Percentiles rank a stretch among this genome's conserved stretches.
Evolutionary conservation across 2,329 filamentous ascomycete species (phyloP).

Genomic region (Graphium sp.): DNA sequence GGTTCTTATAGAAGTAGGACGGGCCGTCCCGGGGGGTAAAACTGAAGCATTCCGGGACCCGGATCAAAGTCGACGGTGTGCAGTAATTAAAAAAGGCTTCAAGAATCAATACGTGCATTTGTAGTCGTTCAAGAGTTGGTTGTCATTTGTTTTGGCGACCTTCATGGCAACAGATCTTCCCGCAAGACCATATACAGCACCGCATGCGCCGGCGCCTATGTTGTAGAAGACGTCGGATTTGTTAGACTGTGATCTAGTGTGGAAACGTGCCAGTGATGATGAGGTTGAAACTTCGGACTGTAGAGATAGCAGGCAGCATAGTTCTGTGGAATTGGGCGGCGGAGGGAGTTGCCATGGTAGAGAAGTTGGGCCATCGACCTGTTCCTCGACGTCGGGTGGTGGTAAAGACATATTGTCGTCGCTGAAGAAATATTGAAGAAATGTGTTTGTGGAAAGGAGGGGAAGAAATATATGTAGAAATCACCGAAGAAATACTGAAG

Average conservation of each 20-base stretch:
- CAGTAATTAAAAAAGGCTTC: neutral
- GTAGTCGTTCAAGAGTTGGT: conserved; percentile 1
- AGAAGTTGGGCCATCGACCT: no score
- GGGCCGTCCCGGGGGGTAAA: neutral
- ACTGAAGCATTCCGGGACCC: neutral
- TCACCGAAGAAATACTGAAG: no score
- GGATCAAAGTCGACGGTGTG: neutral
- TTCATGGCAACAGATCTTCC: conserved; percentile 6
- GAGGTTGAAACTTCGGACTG: neutral
- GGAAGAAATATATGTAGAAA: no score
- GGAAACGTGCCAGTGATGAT: neutral
- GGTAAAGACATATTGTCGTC: no score
- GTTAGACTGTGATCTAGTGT: neutral
- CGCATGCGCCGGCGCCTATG: conserved; percentile 10
- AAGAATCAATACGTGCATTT: neutral
- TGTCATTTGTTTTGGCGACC: conserved; percentile 6
- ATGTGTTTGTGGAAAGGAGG: no score
- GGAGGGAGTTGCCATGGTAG: no score
- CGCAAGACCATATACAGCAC: conserved; percentile 6
- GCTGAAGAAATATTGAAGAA: no score
- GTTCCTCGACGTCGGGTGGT: no score
- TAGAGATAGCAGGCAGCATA: conserved; percentile 1
- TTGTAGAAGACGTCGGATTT: conserved; percentile 3
- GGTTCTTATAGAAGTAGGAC: neutral
- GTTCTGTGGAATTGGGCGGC: no score